Evolutionary conservation across 2,329 filamentous ascomycete genomes (phyloP).

Genomic region (Beauveria sp.): DNA sequence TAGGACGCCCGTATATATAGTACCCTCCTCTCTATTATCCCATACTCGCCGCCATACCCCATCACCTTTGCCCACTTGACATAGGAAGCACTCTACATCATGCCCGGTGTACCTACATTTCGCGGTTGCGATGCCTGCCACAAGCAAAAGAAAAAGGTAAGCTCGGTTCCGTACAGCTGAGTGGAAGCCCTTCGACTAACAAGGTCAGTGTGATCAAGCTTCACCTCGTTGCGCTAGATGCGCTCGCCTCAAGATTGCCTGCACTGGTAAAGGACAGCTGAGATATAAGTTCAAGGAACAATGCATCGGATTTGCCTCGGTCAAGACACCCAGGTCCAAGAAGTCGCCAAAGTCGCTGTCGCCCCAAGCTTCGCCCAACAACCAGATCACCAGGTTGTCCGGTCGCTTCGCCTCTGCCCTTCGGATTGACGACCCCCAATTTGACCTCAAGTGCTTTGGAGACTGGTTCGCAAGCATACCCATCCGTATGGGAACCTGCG

Average conservation of each 20-base stretch:
- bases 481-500: slow-evolving; percentile 34
- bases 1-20: background rate
- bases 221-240: slow-evolving; percentile 39
- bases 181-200: background rate
- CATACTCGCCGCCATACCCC: background rate
- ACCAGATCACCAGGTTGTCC: slow-evolving; percentile 20
- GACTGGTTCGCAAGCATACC: slow-evolving; percentile 38
- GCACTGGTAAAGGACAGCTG: slow-evolving; percentile 37
- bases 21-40: background rate
- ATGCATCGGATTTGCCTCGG: background rate
- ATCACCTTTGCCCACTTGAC: background rate
- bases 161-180: background rate
- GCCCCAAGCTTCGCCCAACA: slow-evolving; percentile 21
- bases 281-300: slow-evolving; percentile 42
- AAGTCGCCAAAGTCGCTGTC: background rate
- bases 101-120: slow-evolving; percentile 45
- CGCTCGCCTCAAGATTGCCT: slow-evolving; percentile 34
- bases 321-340: background rate
- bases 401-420: slow-evolving; percentile 25
- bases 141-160: slow-evolving; percentile 46
- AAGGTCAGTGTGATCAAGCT: slow-evolving; percentile 36
- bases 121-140: slow-evolving; percentile 44
- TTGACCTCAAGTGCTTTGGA: slow-evolving; percentile 40
- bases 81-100: slow-evolving; percentile 15
- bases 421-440: slow-evolving; percentile 34